Base-by-base conservation (phyloP, 2,329 filamentous ascomycete species). In the Grosmannia penicillata region DNA sequence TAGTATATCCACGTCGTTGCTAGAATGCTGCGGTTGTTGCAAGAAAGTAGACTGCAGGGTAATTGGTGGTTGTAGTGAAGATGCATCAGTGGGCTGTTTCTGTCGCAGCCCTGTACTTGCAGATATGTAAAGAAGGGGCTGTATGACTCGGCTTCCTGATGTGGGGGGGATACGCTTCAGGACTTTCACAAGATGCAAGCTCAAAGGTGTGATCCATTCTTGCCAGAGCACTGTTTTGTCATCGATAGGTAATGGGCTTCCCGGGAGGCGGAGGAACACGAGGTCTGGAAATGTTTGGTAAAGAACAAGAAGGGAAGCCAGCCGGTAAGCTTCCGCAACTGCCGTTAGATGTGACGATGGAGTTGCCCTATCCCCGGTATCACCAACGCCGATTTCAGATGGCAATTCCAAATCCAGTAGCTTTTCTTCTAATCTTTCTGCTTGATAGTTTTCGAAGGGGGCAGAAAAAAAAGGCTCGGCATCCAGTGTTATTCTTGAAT, bases 291-390 rank as follows among this genome's bases (percentile, higher is more conserved):
- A 47, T 2, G 57, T 60, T 27, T 58, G 53, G 41, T 60, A 60
- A 2, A 60, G 52, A 18, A 59, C 58, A 1, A 60, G 46, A 9
- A 60, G 39, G 0, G 58, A 55, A 1, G 57, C 53, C 0, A 60
- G 46, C 1, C 53, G 51, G 28, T 60, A 60, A 0, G 57, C 57
- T 23, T 60, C 58, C 1, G 55, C 57, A 0, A 56, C 54, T 1
- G 51, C 42, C 6, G 52, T 48, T 4, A 60, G 51, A 37, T 60
- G 57, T 0, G 47, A 44, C 1, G 49, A 45, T 0, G 57, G 56
- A 4, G 53, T 53, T 15, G 44, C 34, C 8, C 41, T 37, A 30
- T 60, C 56, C 6, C 54, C 55, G 0, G 55, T 59, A 8, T 57
- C 54, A 5, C 40, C 47, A 6, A 42, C 40, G n/a, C 33, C 33